Base-by-base conservation (phyloP, 2,329 filamentous ascomycete genomes). In the Alternaria sp. region DNA sequence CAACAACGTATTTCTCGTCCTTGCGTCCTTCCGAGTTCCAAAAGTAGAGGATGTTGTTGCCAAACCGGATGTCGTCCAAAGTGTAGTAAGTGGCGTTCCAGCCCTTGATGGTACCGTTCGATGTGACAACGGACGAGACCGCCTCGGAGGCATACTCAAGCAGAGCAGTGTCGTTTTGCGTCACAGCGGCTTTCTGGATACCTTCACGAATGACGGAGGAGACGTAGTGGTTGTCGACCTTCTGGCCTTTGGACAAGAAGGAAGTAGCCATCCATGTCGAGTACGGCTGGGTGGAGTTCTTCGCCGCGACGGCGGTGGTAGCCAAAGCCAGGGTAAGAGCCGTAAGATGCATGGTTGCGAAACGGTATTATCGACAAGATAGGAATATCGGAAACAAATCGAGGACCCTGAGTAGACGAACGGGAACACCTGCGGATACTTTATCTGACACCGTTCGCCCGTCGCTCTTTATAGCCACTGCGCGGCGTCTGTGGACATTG, bases 41-140 rank as follows among this genome's bases (percentile, higher is more conserved):
- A 67, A 85, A 84, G 78, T 85, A 82, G 1, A 88, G 77, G 40
- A 86, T 76, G 69, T 85, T 85, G 67, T 85, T 82, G 8, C 85
- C 86, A 30, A 87, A 80, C 6, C 86, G 83, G 63, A 87, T 82
- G 61, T 87, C 83, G 63, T 80, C 78, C 4, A 80, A 70, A 3
- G 84, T 85, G 77, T 87, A 84, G 69, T 81, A 83, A 3, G 75
- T 75, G 13, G 81, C 74, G 57, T 84, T 79, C 79, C 84, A 88
- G 17, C 79, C 77, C 13, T 76, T 74, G 59, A 87, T 64, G 77
- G 81, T 83, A 12, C 86, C 86, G 44, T 86, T 74, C n/a, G 77
- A 68, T 1, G 79, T 68, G 3, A 88, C 81, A 8, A 87, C 78
- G 0, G 79, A 77, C 53, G 85, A 84, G 9, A 87, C 80, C 55